These are phyloP conservation scores for Apiospora marii DNA, from an alignment of 2,329 filamentous ascomycete genomes.

Conservation along the genomic window DNA sequence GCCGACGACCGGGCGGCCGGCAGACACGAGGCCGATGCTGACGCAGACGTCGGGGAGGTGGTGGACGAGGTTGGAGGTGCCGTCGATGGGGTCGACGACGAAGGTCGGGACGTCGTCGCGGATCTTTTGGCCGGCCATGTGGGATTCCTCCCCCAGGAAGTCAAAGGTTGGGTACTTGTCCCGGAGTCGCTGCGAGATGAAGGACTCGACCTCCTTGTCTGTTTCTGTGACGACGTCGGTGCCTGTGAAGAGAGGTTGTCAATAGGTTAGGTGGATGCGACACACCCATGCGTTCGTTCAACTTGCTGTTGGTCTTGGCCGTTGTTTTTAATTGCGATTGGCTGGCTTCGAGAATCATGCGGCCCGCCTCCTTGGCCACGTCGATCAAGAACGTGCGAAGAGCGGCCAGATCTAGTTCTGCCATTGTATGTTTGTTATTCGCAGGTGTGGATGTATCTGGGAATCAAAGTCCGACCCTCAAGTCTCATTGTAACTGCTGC, in stretches of 20 bases:
- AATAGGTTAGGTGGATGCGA: not conserved
- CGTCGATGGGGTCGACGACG: not conserved
- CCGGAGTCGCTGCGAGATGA: not conserved
- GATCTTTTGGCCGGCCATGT: not conserved
- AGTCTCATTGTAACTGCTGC: no score
- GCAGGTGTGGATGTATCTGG: no score
- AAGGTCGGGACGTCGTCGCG: not conserved
- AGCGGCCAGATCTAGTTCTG: not conserved
- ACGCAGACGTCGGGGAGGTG: not conserved
- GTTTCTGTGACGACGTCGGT: not conserved
- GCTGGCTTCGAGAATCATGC: not conserved
- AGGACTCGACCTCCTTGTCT: not conserved
- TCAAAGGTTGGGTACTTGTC: not conserved
- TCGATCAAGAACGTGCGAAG: not conserved
- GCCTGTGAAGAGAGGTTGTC: not conserved
- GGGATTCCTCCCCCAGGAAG: not conserved
- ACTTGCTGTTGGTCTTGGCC: constrained; percentile 1
- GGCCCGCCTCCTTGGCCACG: constrained; percentile 7
- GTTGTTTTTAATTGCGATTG: not conserved
- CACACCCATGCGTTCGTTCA: no score
- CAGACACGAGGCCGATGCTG: not conserved
- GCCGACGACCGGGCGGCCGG: not conserved
- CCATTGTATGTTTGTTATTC: not conserved
- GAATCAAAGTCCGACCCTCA: no score
- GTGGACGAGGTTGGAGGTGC: not conserved